A percentile compares a stretch with the other conserved stretches of the same genome.
These are phyloP conservation scores for Calonectria pseudoreteaudii DNA, from an alignment of 2,329 filamentous ascomycete genomes.

Conservation along the genomic window DNA sequence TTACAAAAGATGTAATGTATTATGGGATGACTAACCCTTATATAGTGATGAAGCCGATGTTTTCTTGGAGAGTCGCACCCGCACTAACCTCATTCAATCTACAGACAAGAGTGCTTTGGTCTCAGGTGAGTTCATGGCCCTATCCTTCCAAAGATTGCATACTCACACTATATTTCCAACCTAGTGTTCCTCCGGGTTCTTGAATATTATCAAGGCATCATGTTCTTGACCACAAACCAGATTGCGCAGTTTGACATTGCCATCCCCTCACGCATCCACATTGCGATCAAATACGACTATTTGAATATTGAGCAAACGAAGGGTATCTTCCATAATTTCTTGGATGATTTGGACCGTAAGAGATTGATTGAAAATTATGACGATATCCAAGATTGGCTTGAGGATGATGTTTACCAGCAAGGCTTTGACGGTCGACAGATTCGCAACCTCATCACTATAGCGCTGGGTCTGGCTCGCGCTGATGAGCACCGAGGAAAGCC, in stretches of 20 bases:
- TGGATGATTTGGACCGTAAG: background rate
- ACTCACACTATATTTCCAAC: too few relatives aligned
- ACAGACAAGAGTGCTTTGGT: background rate
- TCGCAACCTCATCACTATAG: background rate
- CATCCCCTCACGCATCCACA: background rate
- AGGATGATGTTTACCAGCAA: background rate
- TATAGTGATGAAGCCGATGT: background rate
- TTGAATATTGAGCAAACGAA: background rate
- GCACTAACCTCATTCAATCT: too few relatives aligned
- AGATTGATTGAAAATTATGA: background rate
- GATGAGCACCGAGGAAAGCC: background rate
- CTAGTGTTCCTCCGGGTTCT: background rate
- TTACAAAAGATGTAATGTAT: too few relatives aligned
- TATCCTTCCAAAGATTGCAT: too few relatives aligned
- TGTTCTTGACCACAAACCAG: background rate
- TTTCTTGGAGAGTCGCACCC: background rate
- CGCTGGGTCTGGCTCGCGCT: background rate
- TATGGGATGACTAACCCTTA: too few relatives aligned
- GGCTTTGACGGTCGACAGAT: background rate
- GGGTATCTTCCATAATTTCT: background rate
- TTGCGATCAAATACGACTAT: background rate
- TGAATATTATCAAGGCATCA: background rate
- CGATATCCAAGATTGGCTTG: background rate
- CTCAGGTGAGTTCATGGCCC: background rate
- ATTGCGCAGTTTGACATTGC: background rate